phyloP scores from a whole-genome alignment of 306 rosid species.

The Fragaria vesca region DNA sequence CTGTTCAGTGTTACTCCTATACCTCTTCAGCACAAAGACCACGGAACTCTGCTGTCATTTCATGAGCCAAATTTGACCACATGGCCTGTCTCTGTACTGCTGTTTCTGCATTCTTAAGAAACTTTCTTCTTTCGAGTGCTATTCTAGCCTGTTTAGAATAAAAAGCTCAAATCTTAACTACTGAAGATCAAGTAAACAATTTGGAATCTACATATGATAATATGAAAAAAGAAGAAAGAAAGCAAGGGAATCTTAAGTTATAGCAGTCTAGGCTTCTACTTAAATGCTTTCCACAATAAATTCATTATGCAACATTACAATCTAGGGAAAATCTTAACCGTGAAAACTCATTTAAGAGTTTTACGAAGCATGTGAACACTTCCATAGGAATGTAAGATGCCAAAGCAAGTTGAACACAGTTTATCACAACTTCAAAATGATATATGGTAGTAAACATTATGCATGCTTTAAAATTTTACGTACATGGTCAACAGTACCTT shows the following conservation, averaged over 20 bases:
- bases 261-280: neutral
- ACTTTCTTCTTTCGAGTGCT: slow-evolving; percentile 91
- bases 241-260: neutral
- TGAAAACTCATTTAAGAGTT: neutral
- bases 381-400: neutral
- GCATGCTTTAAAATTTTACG: neutral
- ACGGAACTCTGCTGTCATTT: slow-evolving; percentile 98
- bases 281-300: slow-evolving; percentile 3
- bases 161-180: slow-evolving; percentile 24
- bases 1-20: slow-evolving; percentile 18
- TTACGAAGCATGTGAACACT: neutral
- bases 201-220: slow-evolving; percentile 6
- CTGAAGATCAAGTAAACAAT: slow-evolving; percentile 22
- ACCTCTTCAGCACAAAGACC: slow-evolving; percentile 99
- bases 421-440: neutral
- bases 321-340: neutral
- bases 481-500: slow-evolving; percentile 48
- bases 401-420: neutral
- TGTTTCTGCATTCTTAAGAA: slow-evolving; percentile 92
- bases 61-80: slow-evolving; percentile 99
- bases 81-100: slow-evolving; percentile 91
- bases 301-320: neutral
- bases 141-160: slow-evolving; percentile 79
- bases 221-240: slow-evolving; percentile 17
- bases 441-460: neutral